Percentiles rank a stretch among this genome's conserved stretches.
These are phyloP conservation scores for Phytophthora nicotianae DNA, from an alignment of 352 stramenopile genomes.

Conservation along the genomic window DNA sequence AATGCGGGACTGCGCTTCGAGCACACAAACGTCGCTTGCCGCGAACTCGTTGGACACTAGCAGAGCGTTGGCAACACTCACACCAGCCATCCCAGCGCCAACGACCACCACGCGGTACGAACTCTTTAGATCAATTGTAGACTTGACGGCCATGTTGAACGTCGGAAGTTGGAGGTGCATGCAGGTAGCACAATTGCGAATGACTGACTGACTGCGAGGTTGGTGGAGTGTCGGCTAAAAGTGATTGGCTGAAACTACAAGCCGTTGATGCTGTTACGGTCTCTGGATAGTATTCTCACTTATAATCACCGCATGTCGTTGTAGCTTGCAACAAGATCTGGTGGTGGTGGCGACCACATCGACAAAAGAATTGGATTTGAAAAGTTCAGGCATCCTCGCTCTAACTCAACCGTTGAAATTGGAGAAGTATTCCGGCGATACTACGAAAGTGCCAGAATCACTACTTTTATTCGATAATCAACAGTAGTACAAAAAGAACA, in stretches of 20 bases:
- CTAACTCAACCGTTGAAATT: too few species aligned
- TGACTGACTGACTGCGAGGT: slow-evolving; percentile 1
- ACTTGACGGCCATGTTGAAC: slow-evolving; percentile 16
- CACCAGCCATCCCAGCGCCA: slow-evolving; percentile 51
- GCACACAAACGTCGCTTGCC: slow-evolving; percentile 41
- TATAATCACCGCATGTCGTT: too few species aligned
- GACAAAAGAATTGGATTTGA: too few species aligned
- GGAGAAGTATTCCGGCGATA: too few species aligned
- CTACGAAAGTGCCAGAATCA: too few species aligned
- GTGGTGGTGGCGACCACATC: too few species aligned
- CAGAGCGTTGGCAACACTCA: slow-evolving; percentile 51
- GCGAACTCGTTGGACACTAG: slow-evolving; percentile 39
- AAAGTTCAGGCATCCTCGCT: too few species aligned
- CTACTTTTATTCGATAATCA: too few species aligned
- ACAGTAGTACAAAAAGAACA: too few species aligned
- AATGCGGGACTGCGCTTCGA: slow-evolving; percentile 56
- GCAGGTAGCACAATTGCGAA: slow-evolving; percentile 1
- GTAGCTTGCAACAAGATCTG: too few species aligned
- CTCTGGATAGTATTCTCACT: too few species aligned
- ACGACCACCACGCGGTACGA: slow-evolving; percentile 52
- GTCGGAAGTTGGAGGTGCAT: neutral
- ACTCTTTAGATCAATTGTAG: slow-evolving; percentile 10
- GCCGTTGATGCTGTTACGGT: too few species aligned
- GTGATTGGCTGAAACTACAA: slow-evolving; percentile 15
- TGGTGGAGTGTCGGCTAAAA: neutral